These are phyloP conservation scores for Tagetes erecta DNA, from an alignment of 129 eudicot genomes.

Conservation along the genomic window DNA sequence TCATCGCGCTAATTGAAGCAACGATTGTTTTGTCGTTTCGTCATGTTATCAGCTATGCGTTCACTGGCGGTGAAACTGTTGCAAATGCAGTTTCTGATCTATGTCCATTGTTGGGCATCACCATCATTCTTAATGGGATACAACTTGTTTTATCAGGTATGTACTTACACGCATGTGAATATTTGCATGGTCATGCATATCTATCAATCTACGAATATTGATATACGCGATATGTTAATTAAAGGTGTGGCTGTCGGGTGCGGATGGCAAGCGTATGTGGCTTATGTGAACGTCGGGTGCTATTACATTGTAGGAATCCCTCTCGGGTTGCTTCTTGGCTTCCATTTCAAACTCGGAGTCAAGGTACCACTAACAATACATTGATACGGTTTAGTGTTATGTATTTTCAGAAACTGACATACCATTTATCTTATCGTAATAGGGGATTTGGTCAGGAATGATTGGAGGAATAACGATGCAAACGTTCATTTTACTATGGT, in stretches of 20 bases:
- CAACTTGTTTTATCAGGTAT: constrained; percentile 34
- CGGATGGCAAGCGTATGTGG: constrained; percentile 98
- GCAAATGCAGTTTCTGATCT: constrained; percentile 83
- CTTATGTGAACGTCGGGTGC: constrained; percentile 83
- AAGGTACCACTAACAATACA: constrained; percentile 46
- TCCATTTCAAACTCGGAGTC: constrained; percentile 66
- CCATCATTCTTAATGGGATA: constrained; percentile 77
- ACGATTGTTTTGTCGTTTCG: constrained; percentile 48
- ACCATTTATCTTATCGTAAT: background rate
- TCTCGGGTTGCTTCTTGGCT: constrained; percentile 69
- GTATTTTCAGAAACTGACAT: background rate
- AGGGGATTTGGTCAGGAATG: constrained; percentile 98
- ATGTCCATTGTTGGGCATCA: constrained; percentile 69
- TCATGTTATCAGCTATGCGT: constrained; percentile 69
- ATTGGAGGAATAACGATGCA: constrained; percentile 85
- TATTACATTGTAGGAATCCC: constrained; percentile 87
- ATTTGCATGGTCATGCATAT: background rate
- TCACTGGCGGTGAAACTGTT: constrained; percentile 65
- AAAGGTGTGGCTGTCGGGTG: constrained; percentile 88
- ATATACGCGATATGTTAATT: background rate
- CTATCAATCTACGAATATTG: background rate
- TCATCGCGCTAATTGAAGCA: constrained; percentile 52
- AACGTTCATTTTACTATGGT: constrained; percentile 58
- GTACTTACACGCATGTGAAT: too few species aligned
- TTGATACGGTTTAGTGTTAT: background rate